phyloP scores from a whole-genome alignment of 495 filamentous ascomycete genomes.

The Penicillium nucicola region DNA sequence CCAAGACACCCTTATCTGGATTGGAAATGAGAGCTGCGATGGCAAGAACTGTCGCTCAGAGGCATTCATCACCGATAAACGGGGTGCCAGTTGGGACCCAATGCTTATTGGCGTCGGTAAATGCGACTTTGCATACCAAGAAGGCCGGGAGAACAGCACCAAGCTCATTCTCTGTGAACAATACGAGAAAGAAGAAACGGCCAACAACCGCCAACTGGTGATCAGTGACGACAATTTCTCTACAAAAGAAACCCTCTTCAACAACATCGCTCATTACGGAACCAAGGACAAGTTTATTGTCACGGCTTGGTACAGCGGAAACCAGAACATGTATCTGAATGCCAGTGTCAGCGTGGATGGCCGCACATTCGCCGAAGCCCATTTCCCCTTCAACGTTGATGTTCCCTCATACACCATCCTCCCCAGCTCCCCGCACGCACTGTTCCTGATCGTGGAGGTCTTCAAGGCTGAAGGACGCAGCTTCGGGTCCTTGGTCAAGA shows the following conservation, averaged over 20 bases:
- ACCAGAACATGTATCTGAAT: slow-evolving; percentile 63
- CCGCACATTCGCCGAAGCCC: slow-evolving; percentile 71
- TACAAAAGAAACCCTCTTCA: slow-evolving; percentile 53
- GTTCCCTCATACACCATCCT: slow-evolving; percentile 86
- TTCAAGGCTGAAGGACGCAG: slow-evolving; percentile 55
- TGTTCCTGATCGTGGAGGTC: slow-evolving; percentile 88
- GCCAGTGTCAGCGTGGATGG: slow-evolving; percentile 84
- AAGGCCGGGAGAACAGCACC: slow-evolving; percentile 54
- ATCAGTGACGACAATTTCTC: slow-evolving; percentile 73
- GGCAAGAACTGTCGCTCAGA: slow-evolving; percentile 59
- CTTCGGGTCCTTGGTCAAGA: slow-evolving; percentile 90
- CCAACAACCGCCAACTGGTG: slow-evolving; percentile 62
- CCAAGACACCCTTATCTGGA: slow-evolving; percentile 88
- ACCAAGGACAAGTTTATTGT: slow-evolving; percentile 95
- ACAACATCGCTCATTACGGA: slow-evolving; percentile 77
- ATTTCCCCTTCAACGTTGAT: slow-evolving; percentile 78
- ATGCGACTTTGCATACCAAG: slow-evolving; percentile 78
- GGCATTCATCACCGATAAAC: slow-evolving; percentile 69
- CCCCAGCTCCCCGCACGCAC: slow-evolving; percentile 84
- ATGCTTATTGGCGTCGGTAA: slow-evolving; percentile 64
- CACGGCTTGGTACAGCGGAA: slow-evolving; percentile 67
- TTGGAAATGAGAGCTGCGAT: slow-evolving; percentile 60
- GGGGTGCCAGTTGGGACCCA: slow-evolving; percentile 71
- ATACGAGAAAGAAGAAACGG: slow-evolving; percentile 55
- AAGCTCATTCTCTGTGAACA: slow-evolving; percentile 81